Base-by-base conservation (phyloP, 177 flowering plant species). In the Vitis hybrid region DNA sequence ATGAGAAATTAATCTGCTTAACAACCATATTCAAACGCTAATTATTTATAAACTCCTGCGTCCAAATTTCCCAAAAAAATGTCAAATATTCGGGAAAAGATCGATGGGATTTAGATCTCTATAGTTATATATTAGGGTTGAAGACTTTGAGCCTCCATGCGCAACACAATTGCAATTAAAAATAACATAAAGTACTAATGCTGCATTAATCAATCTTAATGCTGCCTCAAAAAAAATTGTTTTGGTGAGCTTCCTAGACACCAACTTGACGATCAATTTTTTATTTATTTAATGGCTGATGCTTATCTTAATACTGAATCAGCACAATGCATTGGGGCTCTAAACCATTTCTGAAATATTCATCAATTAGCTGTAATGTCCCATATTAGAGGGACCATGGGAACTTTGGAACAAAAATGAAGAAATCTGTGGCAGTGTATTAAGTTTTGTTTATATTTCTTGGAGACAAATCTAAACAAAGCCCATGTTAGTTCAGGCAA, bases 291-390 rank as follows among this genome's bases (percentile, higher is more conserved):
- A 62, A 15, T 62, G 49, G 20, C 55, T 60, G 66, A 19, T 67
- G 48, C 67, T 64, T 33, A 39, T 39, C 45, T 33, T 33, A 33
- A 39, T 39, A 26, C 45, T 39, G 45, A 39, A 39, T 7, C 45
- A 39, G 45, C 45, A 39, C 8, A 26, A 39, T 39, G 45, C 45
- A 39, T 39, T 39, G 16, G 55, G 13, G 48, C 55, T 53, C 10
- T 67, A 52, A 49, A n/a, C 26, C 29, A 71, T 67, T 55, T 26
- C 74, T 71, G 15, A 70, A 56, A 73, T 51, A 65, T 75, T 57
- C 55, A 14, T 6, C 31, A 4, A 52, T 70, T 60, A 74, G 80
- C 77, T 78, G 80, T 71, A 3, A 55, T 75, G 78, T 75, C 66
- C 18, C 19, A 14, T 2, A 2, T 26, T 20, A 57, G 51, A 49